These are phyloP conservation scores for Coleophoma cylindrospora DNA, from an alignment of 2,329 filamentous ascomycete genomes.

Conservation along the genomic window DNA sequence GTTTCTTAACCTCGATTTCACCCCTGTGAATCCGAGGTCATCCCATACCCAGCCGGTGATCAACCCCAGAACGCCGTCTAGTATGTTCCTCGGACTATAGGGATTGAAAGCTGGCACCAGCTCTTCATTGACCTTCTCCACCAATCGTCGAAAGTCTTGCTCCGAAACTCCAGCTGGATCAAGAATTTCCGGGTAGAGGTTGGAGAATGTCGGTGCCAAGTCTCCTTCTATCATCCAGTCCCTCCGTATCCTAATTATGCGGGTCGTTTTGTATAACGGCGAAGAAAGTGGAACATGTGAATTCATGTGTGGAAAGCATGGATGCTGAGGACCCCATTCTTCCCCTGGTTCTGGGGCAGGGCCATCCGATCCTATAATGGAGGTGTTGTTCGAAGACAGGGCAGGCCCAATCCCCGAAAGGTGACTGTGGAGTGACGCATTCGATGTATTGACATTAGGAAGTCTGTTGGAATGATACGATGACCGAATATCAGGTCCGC, in stretches of 20 bases:
- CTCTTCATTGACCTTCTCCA: conserved; percentile 77
- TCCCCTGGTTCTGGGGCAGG: conserved; percentile 54
- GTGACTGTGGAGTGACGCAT: conserved; percentile 11
- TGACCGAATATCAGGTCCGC: conserved; percentile 16
- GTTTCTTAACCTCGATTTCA: conserved; percentile 64
- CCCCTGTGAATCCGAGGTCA: conserved; percentile 71
- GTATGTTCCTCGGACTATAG: conserved; percentile 67
- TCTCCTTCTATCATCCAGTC: conserved; percentile 92
- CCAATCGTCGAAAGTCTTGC: conserved; percentile 76
- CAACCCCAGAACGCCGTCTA: conserved; percentile 75
- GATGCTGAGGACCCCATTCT: conserved; percentile 89
- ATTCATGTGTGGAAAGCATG: conserved; percentile 91
- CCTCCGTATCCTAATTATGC: conserved; percentile 84
- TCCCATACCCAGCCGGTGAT: conserved; percentile 95
- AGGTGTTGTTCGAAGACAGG: conserved; percentile 26
- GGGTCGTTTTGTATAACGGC: conserved; percentile 68
- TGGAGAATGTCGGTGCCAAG: conserved; percentile 87
- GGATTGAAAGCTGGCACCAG: conserved; percentile 77
- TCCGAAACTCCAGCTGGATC: conserved; percentile 79
- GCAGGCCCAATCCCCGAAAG: conserved; percentile 23
- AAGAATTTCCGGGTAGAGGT: conserved; percentile 92
- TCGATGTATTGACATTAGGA: conserved; percentile 18
- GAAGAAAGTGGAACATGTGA: conserved; percentile 81
- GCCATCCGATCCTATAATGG: conserved; percentile 24
- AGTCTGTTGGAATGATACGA: conserved; percentile 16